Percentiles rank a stretch among this genome's conserved stretches.
These are phyloP conservation scores for Rhizopus microsporus DNA, from an alignment of 371 early-diverging fungal species.

Conservation along the genomic window DNA sequence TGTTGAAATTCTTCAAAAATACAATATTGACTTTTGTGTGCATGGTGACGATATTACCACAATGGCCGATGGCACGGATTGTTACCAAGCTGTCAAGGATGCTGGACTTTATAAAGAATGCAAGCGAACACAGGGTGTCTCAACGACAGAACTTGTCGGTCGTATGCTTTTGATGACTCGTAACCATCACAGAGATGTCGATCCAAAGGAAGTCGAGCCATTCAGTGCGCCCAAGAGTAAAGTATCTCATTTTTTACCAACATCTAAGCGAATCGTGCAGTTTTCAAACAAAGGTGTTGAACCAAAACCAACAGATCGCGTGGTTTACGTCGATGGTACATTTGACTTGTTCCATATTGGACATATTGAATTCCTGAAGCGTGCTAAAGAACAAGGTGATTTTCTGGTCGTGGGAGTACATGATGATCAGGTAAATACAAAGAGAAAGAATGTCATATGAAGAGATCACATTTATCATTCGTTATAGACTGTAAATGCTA, in stretches of 20 bases:
- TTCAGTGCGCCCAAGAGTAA: constrained; percentile 58
- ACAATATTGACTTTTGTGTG: constrained; percentile 90
- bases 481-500: constrained; percentile 75
- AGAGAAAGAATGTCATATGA: background rate
- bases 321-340: constrained; percentile 95
- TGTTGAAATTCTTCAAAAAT: constrained; percentile 78
- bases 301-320: constrained; percentile 62
- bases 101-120: constrained; percentile 94
- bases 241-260: constrained; percentile 86
- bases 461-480: constrained; percentile 1
- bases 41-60: constrained; percentile 97
- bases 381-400: constrained; percentile 84
- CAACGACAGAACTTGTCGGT: constrained; percentile 95
- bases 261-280: constrained; percentile 83
- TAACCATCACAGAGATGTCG: constrained; percentile 79
- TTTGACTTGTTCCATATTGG: constrained; percentile 98
- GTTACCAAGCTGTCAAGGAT: constrained; percentile 92
- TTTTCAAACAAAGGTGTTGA: constrained; percentile 79
- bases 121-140: constrained; percentile 91
- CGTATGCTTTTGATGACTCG: constrained; percentile 93
- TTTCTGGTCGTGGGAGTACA: constrained; percentile 94
- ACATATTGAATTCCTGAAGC: constrained; percentile 91
- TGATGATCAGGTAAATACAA: constrained; percentile 70
- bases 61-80: constrained; percentile 93
- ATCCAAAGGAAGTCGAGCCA: constrained; percentile 62